phyloP scores from a whole-genome alignment of 2,329 filamentous ascomycete genomes.

The Cladosporium halotolerans region DNA sequence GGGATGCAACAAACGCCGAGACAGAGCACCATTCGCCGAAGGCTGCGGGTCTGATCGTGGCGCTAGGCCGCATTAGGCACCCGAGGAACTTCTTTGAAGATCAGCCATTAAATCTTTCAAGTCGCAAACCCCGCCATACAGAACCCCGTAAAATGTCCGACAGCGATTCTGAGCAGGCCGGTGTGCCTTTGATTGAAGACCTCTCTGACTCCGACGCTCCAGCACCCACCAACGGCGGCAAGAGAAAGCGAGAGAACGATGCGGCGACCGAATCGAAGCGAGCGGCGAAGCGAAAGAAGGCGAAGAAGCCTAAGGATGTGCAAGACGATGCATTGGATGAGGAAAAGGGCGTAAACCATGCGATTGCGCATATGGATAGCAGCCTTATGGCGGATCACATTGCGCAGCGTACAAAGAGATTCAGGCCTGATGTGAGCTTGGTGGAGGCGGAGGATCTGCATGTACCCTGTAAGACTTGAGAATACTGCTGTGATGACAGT shows the following conservation, averaged over 20 bases:
- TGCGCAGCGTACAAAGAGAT: conserved; percentile 69
- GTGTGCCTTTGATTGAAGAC: conserved; percentile 40
- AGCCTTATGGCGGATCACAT: conserved; percentile 79
- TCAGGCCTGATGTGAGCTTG: conserved; percentile 71
- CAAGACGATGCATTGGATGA: conserved; percentile 52
- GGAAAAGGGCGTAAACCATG: conserved; percentile 61
- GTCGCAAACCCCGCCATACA: conserved; percentile 12
- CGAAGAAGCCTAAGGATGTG: conserved; percentile 53
- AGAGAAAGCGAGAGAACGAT: conserved; percentile 37
- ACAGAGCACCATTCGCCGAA: no score
- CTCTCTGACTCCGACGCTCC: conserved; percentile 30
- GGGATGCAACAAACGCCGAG: no score
- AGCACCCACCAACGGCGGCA: conserved; percentile 25
- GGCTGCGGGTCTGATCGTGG: no score
- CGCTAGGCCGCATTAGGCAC: conserved; percentile 3
- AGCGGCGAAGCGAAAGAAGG: conserved; percentile 51
- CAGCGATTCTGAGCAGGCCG: conserved; percentile 35
- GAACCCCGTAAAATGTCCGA: conserved; percentile 34
- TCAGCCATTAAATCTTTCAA: background rate
- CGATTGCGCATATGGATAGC: conserved; percentile 76
- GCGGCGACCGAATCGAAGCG: conserved; percentile 30
- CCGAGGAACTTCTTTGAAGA: conserved; percentile 9
- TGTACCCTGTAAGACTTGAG: conserved; percentile 55
- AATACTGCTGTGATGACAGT: no score
- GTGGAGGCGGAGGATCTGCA: conserved; percentile 80